phyloP scores from a whole-genome alignment of 331 rosid species.

The Rhamnella rubrinervis region DNA sequence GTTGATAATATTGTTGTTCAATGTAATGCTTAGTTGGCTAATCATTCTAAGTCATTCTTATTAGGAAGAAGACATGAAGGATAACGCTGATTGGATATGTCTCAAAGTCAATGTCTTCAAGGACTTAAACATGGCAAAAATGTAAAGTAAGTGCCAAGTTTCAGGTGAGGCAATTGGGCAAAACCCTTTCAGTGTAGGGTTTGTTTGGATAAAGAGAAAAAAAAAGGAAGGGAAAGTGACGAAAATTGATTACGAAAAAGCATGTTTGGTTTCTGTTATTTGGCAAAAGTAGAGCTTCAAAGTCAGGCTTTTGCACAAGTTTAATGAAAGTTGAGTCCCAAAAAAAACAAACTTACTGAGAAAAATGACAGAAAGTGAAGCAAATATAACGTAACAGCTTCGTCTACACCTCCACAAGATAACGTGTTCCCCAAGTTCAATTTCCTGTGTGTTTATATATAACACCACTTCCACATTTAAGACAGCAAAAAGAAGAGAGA shows the following conservation, averaged over 20 bases:
- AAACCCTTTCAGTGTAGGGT: no score
- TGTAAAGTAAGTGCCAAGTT: no score
- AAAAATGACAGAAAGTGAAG: constrained; percentile 35
- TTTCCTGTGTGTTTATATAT: constrained; percentile 25
- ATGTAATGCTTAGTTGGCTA: constrained; percentile 19
- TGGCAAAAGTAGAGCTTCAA: constrained; percentile 5
- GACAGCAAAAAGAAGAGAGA: background rate
- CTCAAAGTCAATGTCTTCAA: constrained; percentile 1
- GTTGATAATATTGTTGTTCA: background rate
- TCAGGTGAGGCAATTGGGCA: background rate
- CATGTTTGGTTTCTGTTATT: background rate
- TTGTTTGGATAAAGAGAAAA: background rate
- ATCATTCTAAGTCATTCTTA: background rate
- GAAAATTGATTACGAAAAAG: background rate
- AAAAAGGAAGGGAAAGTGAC: background rate
- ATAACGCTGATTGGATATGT: background rate
- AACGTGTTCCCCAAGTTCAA: constrained; percentile 61
- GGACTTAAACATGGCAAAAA: background rate
- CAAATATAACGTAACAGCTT: constrained; percentile 45
- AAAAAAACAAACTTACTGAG: constrained; percentile 34
- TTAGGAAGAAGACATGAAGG: background rate
- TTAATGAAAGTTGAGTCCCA: background rate
- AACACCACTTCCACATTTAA: background rate
- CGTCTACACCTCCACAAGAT: constrained; percentile 29
- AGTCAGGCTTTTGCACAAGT: constrained; percentile 16